These are phyloP conservation scores for Metahyphopichia silvanorum DNA, from an alignment of 805 yeast species.

Conservation along the genomic window DNA sequence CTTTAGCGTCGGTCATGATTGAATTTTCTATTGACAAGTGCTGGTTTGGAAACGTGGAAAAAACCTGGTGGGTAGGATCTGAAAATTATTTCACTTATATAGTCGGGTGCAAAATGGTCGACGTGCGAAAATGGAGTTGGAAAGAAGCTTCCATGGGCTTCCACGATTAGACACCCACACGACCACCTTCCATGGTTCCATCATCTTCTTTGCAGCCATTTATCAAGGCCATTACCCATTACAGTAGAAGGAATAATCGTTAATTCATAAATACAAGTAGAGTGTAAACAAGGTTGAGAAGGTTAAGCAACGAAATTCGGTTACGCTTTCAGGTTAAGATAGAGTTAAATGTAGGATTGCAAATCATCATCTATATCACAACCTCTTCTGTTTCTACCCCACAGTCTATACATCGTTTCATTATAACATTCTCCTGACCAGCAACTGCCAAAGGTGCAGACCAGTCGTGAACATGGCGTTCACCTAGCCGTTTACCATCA, in stretches of 20 bases:
- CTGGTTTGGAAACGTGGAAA: too few species aligned
- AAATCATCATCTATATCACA: constrained; percentile 39
- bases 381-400: constrained; percentile 84
- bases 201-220: too few species aligned
- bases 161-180: constrained; percentile 17
- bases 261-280: too few species aligned
- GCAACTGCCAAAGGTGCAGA: constrained; percentile 50
- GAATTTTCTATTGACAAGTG: too few species aligned
- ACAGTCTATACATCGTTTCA: constrained; percentile 70
- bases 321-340: too few species aligned
- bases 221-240: too few species aligned
- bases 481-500: constrained; percentile 51
- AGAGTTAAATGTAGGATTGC: too few species aligned
- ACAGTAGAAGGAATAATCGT: too few species aligned
- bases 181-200: too few species aligned
- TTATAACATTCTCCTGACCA: constrained; percentile 34
- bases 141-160: constrained; percentile 30
- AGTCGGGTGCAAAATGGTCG: constrained; percentile 15
- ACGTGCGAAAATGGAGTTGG: constrained; percentile 6
- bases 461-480: constrained; percentile 75
- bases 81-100: constrained; percentile 4
- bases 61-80: too few species aligned
- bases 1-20: constrained; percentile 52
- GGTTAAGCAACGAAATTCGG: too few species aligned
- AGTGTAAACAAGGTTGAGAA: too few species aligned